Conservation (phyloP, 1,139 yeast genomes). For the Nakaseomyces kungkrabaensis region DNA sequence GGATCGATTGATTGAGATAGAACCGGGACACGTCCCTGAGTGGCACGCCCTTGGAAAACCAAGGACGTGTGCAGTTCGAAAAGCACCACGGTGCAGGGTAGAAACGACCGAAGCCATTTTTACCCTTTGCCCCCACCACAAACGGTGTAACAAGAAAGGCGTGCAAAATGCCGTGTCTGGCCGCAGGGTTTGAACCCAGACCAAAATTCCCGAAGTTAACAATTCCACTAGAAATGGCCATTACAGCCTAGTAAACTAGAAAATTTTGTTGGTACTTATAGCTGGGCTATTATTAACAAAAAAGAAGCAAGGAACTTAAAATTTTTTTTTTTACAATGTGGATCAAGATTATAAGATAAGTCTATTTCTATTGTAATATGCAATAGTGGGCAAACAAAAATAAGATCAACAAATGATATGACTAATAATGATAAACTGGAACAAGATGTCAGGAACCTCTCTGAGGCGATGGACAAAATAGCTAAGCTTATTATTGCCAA, state of each 20-base stretch:
- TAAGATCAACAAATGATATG: neutral
- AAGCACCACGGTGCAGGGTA: slow-evolving; percentile 18
- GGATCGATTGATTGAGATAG: slow-evolving; percentile 28
- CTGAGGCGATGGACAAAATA: slow-evolving; percentile 27
- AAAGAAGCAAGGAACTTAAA: too few relatives aligned
- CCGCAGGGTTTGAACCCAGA: slow-evolving; percentile 28
- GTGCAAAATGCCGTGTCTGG: slow-evolving; percentile 21
- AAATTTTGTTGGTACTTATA: too few relatives aligned
- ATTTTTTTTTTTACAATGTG: neutral
- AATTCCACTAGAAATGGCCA: slow-evolving; percentile 32
- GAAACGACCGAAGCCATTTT: neutral
- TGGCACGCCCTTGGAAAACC: slow-evolving; percentile 6
- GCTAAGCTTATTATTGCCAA: slow-evolving; percentile 32
- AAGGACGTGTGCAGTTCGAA: slow-evolving; percentile 11
- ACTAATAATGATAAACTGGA: slow-evolving; percentile 6
- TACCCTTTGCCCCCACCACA: slow-evolving; percentile 7
- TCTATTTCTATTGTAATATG: too few relatives aligned
- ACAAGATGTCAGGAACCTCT: slow-evolving; percentile 16
- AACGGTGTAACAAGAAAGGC: slow-evolving; percentile 7
- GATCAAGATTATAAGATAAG: too few relatives aligned
- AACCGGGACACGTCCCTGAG: slow-evolving; percentile 32
- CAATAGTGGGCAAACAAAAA: too few relatives aligned
- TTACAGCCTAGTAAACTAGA: slow-evolving; percentile 24
- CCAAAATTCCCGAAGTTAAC: slow-evolving; percentile 25
- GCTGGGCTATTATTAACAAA: too few relatives aligned